Base-by-base conservation (phyloP, 805 yeast genomes). In the Blastobotrys chiropterorum region DNA sequence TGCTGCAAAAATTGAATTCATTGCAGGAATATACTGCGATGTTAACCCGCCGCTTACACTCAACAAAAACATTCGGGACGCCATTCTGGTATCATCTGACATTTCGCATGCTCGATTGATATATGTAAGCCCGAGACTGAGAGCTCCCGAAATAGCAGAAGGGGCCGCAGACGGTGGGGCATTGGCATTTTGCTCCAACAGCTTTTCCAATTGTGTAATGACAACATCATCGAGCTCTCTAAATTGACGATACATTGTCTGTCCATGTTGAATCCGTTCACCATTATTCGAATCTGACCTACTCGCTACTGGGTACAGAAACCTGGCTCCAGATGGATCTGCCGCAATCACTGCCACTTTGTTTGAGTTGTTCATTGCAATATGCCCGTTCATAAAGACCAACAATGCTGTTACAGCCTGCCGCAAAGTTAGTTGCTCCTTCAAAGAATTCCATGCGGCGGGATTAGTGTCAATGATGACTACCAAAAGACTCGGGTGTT, bases 1-100 rank as follows among this genome's bases (percentile, higher is more conserved):
- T 0, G 98, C 96, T 0, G 97, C 92, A 70, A 94, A 94, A 30
- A 94, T 92, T 54, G 94, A 78, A 67, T 94, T 94, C 98, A 94
- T 94, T 44, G 89, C 83, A 3, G 97, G 86, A 44, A 92, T 87
- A 66, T 94, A 95, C 53, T 87, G 88, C 49, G 88, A 73, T 3
- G 89, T 81, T 51, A 81, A 82, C 60, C 88, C 90, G 56, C 82
- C 88, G 57, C 84, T 81, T 21, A 89, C 77, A 53, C 82, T 80
- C 2, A 86, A 65, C 11, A 83, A 75, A 54, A 86, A 60, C 4
- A 85, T 70, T 46, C 90, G 76, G 0, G 97, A 82, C 47, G 85
- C 82, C 53, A 86, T 66, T 44, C 69, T 67, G 1, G 69, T 63
- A 21, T 62, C 63, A 14, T 71, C 75, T 11, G 78, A 79, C 16